Conservation (phyloP, 1,284 basidiomycete genomes). For the Phylloporus sp. region DNA sequence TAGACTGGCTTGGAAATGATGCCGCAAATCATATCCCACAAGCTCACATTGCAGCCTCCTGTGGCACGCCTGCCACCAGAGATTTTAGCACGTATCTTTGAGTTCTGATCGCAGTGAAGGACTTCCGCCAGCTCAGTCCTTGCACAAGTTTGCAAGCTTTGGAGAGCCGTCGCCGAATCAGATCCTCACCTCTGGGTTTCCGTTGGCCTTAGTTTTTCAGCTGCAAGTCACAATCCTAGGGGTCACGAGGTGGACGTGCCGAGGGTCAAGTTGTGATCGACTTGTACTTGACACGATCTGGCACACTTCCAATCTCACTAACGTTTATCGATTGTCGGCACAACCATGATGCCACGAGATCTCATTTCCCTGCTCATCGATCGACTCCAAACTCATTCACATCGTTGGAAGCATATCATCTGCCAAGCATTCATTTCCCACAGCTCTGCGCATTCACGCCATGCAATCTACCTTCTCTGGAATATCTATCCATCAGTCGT, state of each 20-base stretch:
- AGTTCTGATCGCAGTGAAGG: conserved; percentile 5
- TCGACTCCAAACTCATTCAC: conserved; percentile 8
- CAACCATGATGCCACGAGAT: no score
- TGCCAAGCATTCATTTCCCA: no score
- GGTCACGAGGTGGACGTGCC: conserved; percentile 7
- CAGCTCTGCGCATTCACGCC: conserved; percentile 10
- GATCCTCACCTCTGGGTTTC: conserved; percentile 27
- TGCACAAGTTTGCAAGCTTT: conserved; percentile 24
- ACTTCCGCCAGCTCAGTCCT: conserved; percentile 15
- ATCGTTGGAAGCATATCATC: conserved; percentile 20
- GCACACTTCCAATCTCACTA: background rate
- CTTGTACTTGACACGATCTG: conserved; percentile 3
- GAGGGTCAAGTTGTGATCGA: conserved; percentile 2
- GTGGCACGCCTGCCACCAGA: conserved; percentile 24
- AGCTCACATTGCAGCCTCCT: no score
- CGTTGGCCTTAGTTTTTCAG: conserved; percentile 21
- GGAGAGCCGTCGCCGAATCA: conserved; percentile 20
- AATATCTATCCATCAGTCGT: no score
- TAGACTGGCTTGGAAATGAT: no score
- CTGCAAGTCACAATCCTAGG: background rate
- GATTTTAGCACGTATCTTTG: conserved; percentile 22
- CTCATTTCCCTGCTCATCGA: no score
- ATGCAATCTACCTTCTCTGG: conserved; percentile 15
- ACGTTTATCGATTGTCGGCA: background rate
- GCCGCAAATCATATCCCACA: no score